Base-by-base conservation (phyloP, 495 filamentous ascomycete genomes). In the Neurospora sp. region DNA sequence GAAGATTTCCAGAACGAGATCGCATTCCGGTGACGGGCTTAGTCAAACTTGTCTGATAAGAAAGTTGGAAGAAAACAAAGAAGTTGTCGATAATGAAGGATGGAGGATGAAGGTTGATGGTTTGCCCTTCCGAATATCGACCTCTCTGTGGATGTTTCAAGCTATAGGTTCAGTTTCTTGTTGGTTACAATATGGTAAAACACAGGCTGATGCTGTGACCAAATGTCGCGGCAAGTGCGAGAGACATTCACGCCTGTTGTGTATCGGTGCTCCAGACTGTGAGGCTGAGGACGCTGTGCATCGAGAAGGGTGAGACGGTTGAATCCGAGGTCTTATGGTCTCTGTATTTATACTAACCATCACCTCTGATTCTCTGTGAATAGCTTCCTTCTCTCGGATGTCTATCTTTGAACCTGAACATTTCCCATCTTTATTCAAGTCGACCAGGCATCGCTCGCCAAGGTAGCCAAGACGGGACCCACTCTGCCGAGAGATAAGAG, bases 401-500 rank as follows among this genome's bases (percentile, higher is more conserved):
- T 31, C 39, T 31, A 35, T 40, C 14, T 16, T 18, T 70, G 11
- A 40, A n/a, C 14, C 0, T 41, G 14, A 22, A 10, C 18, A 70
- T 41, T 42, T 42, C 69, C 39, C 16, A 18, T 27, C 39, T 27
- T 1, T 27, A 27, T 27, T 27, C 22, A 40, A 46, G 42, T 46
- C 42, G 16, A 46, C 18, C 42, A 46, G 42, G 4, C 39, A 40
- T 40, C 39, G 39, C 7, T 44, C n/a, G 69, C 69, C 69, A 70
- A 70, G 38, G 11, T 5, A 18, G 39, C 69, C 69, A 70, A 59
- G 69, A 35, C 69, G 39, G 40, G 69, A 11, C 59, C 69, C 69
- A 70, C 68, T 41, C 41, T 71, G 72, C 72, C 72, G 11, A 73
- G 72, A 73, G 72, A 73, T 73, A 73, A 73, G 65, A 39, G 39